Evolutionary conservation across 2,329 filamentous ascomycete genomes (phyloP), one percentile per base, ranked within the genome.

Genomic region (Scleromitrula shiraiana): DNA sequence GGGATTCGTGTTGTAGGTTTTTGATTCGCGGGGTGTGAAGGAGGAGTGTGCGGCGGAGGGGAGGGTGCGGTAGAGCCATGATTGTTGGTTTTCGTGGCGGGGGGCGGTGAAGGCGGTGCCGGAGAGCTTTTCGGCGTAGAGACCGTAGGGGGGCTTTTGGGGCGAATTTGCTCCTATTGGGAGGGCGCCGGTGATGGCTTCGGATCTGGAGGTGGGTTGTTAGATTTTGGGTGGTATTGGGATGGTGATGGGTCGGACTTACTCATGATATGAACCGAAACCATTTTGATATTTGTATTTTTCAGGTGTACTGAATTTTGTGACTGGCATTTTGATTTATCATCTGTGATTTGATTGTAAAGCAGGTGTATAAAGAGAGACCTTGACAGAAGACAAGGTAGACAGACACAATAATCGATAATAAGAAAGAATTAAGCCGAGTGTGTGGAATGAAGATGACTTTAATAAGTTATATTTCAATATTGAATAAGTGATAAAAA

Each of bases 191-290:
- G 74, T 69, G 56, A 85, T 68, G 39, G 82, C 80, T 71, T 85
- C 82, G 23, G 78, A 74, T 62, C 79, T 82, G 53, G 9, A 7
- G 32, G 15, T 2, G 14, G 7, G 2, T 5, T n/a, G 19, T 58
- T 49, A 55, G 50, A 35, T 40, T 7, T 10, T 9, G 19, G 10
- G 33, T 8, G n/a, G 32, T 36, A 12, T 14, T 8, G n/a, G 5
- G n/a, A 33, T 23, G 29, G 9, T 1, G 30, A 24, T n/a, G 32
- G 2, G 7, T n/a, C 23, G 32, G 22, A 26, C 53, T 42, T 68
- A 83, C 78, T 85, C 80, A 66, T 83, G 80, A 65, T 84, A 82
- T 39, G 75, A 78, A 62, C 70, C 72, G 67, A 85, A 85, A 62
- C 82, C 82, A 68, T 77, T 83, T 62, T 77, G 77, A 65, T 85